A percentile compares a stretch with the other conserved stretches of the same genome.
These are phyloP conservation scores for Conidiobolus coronatus DNA, from an alignment of 371 early-diverging fungal genomes.

Conservation along the genomic window DNA sequence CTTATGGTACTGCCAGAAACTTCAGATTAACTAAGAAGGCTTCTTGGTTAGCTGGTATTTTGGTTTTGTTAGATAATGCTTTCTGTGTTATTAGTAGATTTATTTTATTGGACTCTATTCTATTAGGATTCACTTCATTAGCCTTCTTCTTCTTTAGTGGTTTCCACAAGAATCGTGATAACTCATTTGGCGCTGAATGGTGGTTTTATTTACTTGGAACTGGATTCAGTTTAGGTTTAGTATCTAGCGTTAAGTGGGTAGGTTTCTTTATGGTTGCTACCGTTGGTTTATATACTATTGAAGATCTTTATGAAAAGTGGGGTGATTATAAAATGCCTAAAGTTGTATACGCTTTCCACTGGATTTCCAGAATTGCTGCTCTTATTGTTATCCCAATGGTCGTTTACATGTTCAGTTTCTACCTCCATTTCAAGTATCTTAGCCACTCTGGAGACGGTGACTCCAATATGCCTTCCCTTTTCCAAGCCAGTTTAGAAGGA, in stretches of 20 bases:
- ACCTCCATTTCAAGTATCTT: conserved; percentile 79
- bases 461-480: conserved; percentile 94
- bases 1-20: conserved; percentile 73
- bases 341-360: conserved; percentile 41
- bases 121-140: conserved; percentile 78
- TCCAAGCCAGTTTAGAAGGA: conserved; percentile 85
- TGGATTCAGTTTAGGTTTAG: conserved; percentile 81
- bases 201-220: conserved; percentile 68
- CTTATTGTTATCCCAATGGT: conserved; percentile 70
- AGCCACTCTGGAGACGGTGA: conserved; percentile 83
- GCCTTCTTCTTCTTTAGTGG: conserved; percentile 53
- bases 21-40: conserved; percentile 39
- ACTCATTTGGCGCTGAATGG: conserved; percentile 67
- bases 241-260: conserved; percentile 96
- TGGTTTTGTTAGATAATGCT: conserved; percentile 80
- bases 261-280: conserved; percentile 88
- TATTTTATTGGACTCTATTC: conserved; percentile 94
- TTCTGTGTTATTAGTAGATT: conserved; percentile 78
- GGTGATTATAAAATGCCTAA: conserved; percentile 59
- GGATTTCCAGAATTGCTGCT: conserved; percentile 49
- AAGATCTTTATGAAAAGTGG: conserved; percentile 81
- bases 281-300: conserved; percentile 87
- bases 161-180: conserved; percentile 43
- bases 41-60: conserved; percentile 43
- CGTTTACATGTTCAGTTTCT: conserved; percentile 80